Percentiles rank a stretch among this genome's conserved stretches.
These are phyloP conservation scores for Vigna reflexopilosa DNA, from an alignment of 306 rosid species.

Conservation along the genomic window DNA sequence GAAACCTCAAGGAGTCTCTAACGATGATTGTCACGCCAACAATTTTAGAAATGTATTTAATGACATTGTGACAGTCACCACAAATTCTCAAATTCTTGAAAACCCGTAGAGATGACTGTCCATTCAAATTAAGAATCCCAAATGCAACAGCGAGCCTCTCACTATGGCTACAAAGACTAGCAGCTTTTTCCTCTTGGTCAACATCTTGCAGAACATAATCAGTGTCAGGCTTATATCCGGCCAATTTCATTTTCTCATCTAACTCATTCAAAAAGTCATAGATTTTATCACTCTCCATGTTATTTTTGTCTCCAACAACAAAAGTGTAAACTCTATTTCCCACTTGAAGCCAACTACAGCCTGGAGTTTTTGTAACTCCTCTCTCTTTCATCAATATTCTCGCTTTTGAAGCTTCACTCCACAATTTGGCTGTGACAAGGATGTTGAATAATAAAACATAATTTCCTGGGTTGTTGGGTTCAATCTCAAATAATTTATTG, in stretches of 20 bases:
- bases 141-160: slow-evolving; percentile 67
- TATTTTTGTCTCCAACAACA: slow-evolving; percentile 61
- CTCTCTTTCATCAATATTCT: slow-evolving; percentile 62
- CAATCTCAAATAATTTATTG: slow-evolving; percentile 54
- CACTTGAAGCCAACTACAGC: slow-evolving; percentile 70
- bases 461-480: slow-evolving; percentile 63
- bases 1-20: slow-evolving; percentile 67
- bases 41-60: slow-evolving; percentile 58
- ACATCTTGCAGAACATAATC: slow-evolving; percentile 67
- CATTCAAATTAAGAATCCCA: slow-evolving; percentile 60
- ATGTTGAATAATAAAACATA: slow-evolving; percentile 56
- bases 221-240: slow-evolving; percentile 59
- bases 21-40: slow-evolving; percentile 60
- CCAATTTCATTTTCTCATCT: slow-evolving; percentile 58
- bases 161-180: slow-evolving; percentile 57
- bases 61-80: slow-evolving; percentile 66
- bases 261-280: slow-evolving; percentile 48
- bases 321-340: slow-evolving; percentile 57
- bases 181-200: slow-evolving; percentile 61
- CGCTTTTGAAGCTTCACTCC: slow-evolving; percentile 67
- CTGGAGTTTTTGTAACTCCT: slow-evolving; percentile 62
- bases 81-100: slow-evolving; percentile 67
- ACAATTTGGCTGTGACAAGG: slow-evolving; percentile 54
- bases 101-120: slow-evolving; percentile 54
- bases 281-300: slow-evolving; percentile 46